Conservation (phyloP, 1,284 basidiomycete genomes). For the Irpex sp. region DNA sequence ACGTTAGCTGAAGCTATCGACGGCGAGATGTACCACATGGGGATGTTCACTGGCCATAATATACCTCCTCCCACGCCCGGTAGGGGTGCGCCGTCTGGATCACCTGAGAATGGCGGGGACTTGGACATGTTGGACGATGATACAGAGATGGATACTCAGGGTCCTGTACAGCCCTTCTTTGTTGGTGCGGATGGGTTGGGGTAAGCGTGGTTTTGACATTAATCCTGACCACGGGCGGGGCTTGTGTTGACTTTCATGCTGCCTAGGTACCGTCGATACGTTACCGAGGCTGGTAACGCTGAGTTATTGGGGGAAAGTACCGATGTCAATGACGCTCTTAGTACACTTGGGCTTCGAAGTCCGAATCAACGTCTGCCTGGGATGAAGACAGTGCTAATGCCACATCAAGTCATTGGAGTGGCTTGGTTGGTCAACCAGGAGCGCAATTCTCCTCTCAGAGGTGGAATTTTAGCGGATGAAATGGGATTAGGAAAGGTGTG, state of each 20-base stretch:
- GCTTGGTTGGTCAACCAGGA: constrained; percentile 67
- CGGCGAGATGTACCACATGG: background rate
- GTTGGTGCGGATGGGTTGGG: background rate
- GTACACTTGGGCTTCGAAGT: constrained; percentile 38
- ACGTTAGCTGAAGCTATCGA: background rate
- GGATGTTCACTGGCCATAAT: constrained; percentile 1
- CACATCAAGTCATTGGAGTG: constrained; percentile 64
- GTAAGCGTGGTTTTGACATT: background rate
- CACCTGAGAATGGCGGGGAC: constrained; percentile 24
- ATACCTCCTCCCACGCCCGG: background rate
- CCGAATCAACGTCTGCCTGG: constrained; percentile 42
- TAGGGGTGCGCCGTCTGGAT: background rate
- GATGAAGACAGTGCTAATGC: constrained; percentile 55
- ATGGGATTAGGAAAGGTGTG: constrained; percentile 56
- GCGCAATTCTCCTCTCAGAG: constrained; percentile 32
- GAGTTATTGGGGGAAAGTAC: constrained; percentile 54
- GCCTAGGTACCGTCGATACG: constrained; percentile 31
- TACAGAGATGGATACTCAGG: too few species aligned
- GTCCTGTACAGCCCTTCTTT: background rate
- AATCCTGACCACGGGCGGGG: too few species aligned
- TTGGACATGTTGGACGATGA: constrained; percentile 1
- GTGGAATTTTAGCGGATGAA: constrained; percentile 78
- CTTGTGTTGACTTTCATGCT: too few species aligned
- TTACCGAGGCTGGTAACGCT: constrained; percentile 51
- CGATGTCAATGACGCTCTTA: constrained; percentile 45